These are phyloP conservation scores for Curvularia sp. DNA, from an alignment of 2,329 filamentous ascomycete genomes.

Conservation along the genomic window DNA sequence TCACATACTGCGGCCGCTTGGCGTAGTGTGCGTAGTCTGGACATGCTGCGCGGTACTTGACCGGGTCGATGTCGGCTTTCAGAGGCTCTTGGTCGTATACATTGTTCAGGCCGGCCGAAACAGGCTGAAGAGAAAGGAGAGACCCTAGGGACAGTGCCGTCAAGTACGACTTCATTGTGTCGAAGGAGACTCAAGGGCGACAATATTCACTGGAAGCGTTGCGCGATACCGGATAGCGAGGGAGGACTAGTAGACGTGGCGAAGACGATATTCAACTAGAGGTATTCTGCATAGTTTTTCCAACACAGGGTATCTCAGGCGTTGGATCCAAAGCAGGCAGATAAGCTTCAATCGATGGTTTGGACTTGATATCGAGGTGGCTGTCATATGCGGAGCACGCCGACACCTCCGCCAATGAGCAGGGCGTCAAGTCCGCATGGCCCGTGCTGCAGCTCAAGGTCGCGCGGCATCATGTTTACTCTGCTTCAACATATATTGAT, in stretches of 20 bases:
- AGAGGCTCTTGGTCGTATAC: constrained; percentile 42
- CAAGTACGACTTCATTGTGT: constrained; percentile 28
- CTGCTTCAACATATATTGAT: not conserved
- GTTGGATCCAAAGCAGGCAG: not conserved
- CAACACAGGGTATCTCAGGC: not conserved
- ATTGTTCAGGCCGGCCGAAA: constrained; percentile 19
- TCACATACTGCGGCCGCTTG: constrained; percentile 64
- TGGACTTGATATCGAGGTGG: constrained; percentile 18
- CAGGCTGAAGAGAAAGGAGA: constrained; percentile 15
- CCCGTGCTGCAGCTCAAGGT: constrained; percentile 18
- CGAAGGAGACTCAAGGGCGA: not conserved
- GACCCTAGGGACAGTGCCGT: constrained; percentile 20
- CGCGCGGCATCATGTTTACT: not conserved
- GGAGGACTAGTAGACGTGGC: not conserved
- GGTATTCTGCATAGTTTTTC: not conserved
- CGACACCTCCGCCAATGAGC: constrained; percentile 22
- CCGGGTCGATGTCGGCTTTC: constrained; percentile 37
- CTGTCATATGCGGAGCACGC: constrained; percentile 22
- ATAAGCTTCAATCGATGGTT: constrained; percentile 7
- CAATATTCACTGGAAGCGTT: not conserved
- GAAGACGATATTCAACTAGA: not conserved
- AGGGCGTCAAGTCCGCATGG: constrained; percentile 21
- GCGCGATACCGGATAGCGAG: not conserved
- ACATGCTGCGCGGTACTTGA: constrained; percentile 59
- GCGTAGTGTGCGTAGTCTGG: constrained; percentile 72